Evolutionary conservation across 2,329 filamentous ascomycete genomes (phyloP).

Genomic region (Epichloe scottii): DNA sequence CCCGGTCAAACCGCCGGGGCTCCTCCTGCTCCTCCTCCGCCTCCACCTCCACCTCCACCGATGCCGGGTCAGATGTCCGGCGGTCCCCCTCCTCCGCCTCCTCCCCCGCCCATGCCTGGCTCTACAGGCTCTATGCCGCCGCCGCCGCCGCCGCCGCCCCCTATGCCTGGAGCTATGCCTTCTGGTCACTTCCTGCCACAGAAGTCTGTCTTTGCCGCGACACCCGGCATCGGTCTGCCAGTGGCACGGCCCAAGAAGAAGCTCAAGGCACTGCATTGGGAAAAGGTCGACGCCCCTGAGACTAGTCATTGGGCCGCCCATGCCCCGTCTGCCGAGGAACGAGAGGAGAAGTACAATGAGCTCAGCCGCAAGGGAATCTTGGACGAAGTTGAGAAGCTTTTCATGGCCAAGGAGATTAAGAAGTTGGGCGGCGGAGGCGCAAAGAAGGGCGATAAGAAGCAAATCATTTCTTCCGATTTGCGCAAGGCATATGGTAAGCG

Average conservation of each 20-base stretch:
- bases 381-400: slow-evolving; percentile 94
- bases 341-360: slow-evolving; percentile 92
- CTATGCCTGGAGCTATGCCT: slow-evolving; percentile 50
- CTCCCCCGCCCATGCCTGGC: slow-evolving; percentile 28
- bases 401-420: slow-evolving; percentile 95
- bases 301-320: slow-evolving; percentile 89
- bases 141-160: slow-evolving; percentile 48
- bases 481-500: slow-evolving; percentile 68
- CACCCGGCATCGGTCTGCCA: slow-evolving; percentile 53
- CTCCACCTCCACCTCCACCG: slow-evolving; percentile 31
- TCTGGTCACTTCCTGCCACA: slow-evolving; percentile 67
- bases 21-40: slow-evolving; percentile 7
- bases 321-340: slow-evolving; percentile 71
- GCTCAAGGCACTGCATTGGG: slow-evolving; percentile 98
- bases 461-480: slow-evolving; percentile 84
- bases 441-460: slow-evolving; percentile 92
- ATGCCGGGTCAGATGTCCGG: slow-evolving; percentile 28
- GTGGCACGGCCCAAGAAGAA: slow-evolving; percentile 95
- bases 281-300: slow-evolving; percentile 88
- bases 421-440: slow-evolving; percentile 57
- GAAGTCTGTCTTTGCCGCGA: slow-evolving; percentile 39
- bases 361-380: slow-evolving; percentile 88
- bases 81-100: slow-evolving; percentile 6
- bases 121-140: slow-evolving; percentile 26
- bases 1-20: slow-evolving; percentile 26